phyloP scores from a whole-genome alignment of 805 yeast species.

The Saturnispora serradocipensis region DNA sequence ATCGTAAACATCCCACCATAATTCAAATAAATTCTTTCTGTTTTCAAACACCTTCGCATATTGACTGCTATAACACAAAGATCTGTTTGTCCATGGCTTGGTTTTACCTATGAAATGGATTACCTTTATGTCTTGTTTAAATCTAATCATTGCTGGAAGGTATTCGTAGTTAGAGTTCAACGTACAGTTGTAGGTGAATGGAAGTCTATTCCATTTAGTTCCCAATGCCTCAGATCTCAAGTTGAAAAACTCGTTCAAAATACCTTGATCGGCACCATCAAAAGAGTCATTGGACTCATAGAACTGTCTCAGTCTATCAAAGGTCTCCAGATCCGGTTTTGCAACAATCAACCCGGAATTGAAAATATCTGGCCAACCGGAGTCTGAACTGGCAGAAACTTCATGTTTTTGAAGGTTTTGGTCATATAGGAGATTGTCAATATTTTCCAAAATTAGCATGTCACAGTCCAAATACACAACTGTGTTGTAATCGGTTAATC shows the following conservation, averaged over 20 bases:
- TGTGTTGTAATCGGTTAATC: slow-evolving; percentile 31
- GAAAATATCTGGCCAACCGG: slow-evolving; percentile 90
- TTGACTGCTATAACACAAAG: slow-evolving; percentile 6
- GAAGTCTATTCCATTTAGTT: slow-evolving; percentile 55
- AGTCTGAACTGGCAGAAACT: slow-evolving; percentile 59
- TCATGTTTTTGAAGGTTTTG: slow-evolving; percentile 13
- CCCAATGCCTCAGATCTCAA: slow-evolving; percentile 17
- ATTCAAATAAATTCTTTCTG: slow-evolving; percentile 14
- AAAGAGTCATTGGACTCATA: slow-evolving; percentile 32
- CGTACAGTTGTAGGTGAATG: slow-evolving; percentile 82
- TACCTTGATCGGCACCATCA: slow-evolving; percentile 92
- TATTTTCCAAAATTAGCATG: slow-evolving; percentile 31
- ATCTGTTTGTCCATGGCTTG: slow-evolving; percentile 29
- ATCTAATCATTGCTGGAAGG: slow-evolving; percentile 26
- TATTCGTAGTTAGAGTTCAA: slow-evolving; percentile 29
- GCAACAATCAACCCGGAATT: slow-evolving; percentile 68
- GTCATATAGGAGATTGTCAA: slow-evolving; percentile 24
- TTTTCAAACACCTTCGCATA: slow-evolving; percentile 14
- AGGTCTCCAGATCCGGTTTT: slow-evolving; percentile 41
- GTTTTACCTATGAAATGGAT: slow-evolving; percentile 66
- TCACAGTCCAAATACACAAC: slow-evolving; percentile 60
- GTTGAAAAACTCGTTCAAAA: slow-evolving; percentile 65
- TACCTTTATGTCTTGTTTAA: slow-evolving; percentile 33
- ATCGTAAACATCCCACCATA: slow-evolving; percentile 27
- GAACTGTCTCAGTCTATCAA: slow-evolving; percentile 30